Conservation (phyloP, 2,329 filamentous ascomycete genomes). For the Trichoderma pleuroti region DNA sequence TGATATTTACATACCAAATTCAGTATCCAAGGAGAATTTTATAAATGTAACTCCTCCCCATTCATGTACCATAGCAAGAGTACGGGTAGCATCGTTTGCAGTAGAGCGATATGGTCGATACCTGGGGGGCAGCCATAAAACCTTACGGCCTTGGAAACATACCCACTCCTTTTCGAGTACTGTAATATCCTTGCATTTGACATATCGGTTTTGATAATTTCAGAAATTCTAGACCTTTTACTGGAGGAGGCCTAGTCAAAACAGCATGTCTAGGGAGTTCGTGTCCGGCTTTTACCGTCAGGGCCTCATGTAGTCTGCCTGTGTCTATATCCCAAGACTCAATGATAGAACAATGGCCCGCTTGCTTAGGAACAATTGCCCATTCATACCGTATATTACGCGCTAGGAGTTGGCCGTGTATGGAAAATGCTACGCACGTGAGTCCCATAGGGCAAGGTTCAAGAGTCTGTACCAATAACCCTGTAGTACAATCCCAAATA, state of each 20-base stretch:
- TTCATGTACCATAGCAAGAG: neutral
- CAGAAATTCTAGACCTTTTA: neutral
- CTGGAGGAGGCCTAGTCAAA: neutral
- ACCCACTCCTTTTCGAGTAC: neutral
- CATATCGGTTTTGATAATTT: neutral
- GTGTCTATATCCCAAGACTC: neutral
- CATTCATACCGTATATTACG: neutral
- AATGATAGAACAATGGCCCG: neutral
- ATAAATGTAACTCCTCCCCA: neutral
- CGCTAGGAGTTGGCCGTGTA: neutral
- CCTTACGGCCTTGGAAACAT: neutral
- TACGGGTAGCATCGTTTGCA: neutral
- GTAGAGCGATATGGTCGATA: neutral
- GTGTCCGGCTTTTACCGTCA: accelerated
- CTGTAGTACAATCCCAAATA: neutral
- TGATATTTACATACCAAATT: accelerated
- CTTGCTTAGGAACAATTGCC: too few species aligned
- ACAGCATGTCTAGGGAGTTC: neutral
- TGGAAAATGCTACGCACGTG: neutral
- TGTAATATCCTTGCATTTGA: neutral
- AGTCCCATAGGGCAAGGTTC: accelerated
- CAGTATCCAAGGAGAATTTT: neutral
- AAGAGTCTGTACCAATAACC: neutral
- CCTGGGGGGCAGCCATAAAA: neutral
- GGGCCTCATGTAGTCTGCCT: neutral